Evolutionary conservation across 2,329 filamentous ascomycete genomes (phyloP).

Genomic region (Colletotrichum orchidophilum): DNA sequence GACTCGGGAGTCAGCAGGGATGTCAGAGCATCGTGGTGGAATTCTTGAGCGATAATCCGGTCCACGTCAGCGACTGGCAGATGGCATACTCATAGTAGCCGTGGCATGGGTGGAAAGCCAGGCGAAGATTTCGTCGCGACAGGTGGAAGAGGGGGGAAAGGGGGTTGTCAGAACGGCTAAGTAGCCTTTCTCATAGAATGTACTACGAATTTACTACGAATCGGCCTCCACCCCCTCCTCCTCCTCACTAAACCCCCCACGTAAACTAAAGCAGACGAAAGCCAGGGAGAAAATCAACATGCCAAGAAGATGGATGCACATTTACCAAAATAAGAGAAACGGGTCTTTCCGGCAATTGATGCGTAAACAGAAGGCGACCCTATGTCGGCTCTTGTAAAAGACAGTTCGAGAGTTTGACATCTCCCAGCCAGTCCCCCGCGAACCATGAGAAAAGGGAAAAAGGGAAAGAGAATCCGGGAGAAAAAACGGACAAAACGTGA

Average conservation of each 20-base stretch:
- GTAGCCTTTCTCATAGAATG: not conserved
- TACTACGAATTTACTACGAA: not conserved
- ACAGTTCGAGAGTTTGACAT: not conserved
- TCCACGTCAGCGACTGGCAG: constrained; percentile 57
- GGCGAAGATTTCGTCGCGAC: not conserved
- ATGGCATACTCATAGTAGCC: constrained; percentile 19
- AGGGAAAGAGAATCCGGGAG: not conserved
- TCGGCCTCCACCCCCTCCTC: not conserved
- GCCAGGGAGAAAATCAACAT: not conserved
- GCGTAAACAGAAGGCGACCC: not conserved
- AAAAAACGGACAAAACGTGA: constrained; percentile 19
- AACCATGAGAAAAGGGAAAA: constrained; percentile 21
- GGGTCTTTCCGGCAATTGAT: not conserved
- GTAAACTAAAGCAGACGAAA: not conserved
- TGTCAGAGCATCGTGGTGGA: constrained; percentile 60
- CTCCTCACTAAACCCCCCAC: not conserved
- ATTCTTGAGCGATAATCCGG: constrained; percentile 58
- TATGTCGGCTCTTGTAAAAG: not conserved
- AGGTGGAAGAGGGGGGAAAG: too few relatives aligned
- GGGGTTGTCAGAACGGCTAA: too few relatives aligned
- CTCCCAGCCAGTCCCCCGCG: not conserved
- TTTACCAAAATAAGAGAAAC: not conserved
- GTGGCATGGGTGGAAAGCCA: not conserved
- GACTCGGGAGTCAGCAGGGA: constrained; percentile 66
- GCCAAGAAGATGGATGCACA: not conserved